Conservation (phyloP, 768 basidiomycete genomes). For the Porpolomopsis calyptriformis region DNA sequence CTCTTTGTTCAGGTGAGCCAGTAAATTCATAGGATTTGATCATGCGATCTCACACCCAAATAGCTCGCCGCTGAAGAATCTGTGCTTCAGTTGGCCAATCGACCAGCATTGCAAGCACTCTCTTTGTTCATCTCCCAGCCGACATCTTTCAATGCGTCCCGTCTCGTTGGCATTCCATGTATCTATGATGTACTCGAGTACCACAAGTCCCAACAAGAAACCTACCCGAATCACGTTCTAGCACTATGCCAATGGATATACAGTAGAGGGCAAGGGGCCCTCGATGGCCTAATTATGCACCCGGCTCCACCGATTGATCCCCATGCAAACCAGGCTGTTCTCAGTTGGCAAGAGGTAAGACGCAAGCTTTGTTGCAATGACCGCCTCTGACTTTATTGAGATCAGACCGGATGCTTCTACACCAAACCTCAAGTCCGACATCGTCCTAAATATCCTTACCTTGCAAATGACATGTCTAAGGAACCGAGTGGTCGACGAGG, state of each 20-base stretch:
- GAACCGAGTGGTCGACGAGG: slow-evolving; percentile 6
- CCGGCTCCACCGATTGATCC: not conserved
- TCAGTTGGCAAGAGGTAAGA: slow-evolving; percentile 9
- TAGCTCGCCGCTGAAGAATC: slow-evolving; percentile 17
- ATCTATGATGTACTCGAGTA: slow-evolving; percentile 9
- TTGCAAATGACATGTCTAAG: slow-evolving; percentile 14
- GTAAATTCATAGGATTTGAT: not conserved
- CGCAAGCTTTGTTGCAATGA: too few species aligned
- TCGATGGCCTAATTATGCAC: slow-evolving; percentile 1
- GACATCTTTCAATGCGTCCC: not conserved
- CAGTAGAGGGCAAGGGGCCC: not conserved
- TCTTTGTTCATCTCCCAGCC: slow-evolving; percentile 6
- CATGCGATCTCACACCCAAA: not conserved
- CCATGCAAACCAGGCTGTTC: not conserved
- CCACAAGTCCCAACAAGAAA: too few species aligned
- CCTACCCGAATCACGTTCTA: slow-evolving; percentile 1
- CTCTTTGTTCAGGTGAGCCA: slow-evolving; percentile 8
- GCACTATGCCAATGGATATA: slow-evolving; percentile 9
- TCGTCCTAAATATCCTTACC: slow-evolving; percentile 18
- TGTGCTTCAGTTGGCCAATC: slow-evolving; percentile 13
- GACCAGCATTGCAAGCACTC: slow-evolving; percentile 8
- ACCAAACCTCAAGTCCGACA: slow-evolving; percentile 20
- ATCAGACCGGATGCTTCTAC: slow-evolving; percentile 22
- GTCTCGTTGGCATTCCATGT: slow-evolving; percentile 10
- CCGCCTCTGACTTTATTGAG: too few species aligned